Percentiles rank a stretch among this genome's conserved stretches.
phyloP scores from a whole-genome alignment of 176 grass and related monocot genomes.

The Oropetium thomaeum region DNA sequence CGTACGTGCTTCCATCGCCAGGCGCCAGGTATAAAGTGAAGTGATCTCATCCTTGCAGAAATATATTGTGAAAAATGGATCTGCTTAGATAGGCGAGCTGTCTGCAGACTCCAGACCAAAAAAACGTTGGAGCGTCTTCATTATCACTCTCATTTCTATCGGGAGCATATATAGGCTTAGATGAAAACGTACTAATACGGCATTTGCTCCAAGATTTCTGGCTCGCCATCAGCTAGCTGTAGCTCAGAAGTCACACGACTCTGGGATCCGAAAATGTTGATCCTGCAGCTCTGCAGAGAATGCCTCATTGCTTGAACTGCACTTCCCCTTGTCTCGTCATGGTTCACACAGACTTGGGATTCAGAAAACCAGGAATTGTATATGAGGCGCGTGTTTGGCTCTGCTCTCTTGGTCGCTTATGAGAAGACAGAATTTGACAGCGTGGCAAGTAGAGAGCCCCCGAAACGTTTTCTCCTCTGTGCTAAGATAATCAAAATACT shows the following conservation, averaged over 20 bases:
- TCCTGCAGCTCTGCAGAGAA: conserved; percentile 2
- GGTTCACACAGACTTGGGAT: not conserved
- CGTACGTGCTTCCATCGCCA: not conserved
- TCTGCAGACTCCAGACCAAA: not conserved
- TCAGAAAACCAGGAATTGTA: conserved; percentile 30
- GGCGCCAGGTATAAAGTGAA: conserved; percentile 21
- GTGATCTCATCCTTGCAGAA: not conserved
- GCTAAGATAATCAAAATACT: not conserved
- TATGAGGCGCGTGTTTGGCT: conserved; percentile 34
- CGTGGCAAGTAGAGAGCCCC: not conserved
- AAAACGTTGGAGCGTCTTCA: not conserved
- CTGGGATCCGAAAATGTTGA: conserved; percentile 8
- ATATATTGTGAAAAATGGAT: not conserved
- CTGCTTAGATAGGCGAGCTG: not conserved
- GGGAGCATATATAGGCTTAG: not conserved
- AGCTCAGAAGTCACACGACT: not conserved
- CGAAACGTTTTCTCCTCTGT: conserved; percentile 21
- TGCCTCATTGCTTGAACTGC: not conserved
- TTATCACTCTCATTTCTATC: not conserved
- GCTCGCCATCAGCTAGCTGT: not conserved
- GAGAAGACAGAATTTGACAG: conserved; percentile 38
- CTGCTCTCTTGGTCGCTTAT: conserved; percentile 37
- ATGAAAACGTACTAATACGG: not conserved
- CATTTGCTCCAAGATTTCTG: conserved; percentile 11
- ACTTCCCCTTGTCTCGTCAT: conserved; percentile 20